A percentile compares a stretch with the other conserved stretches of the same genome.
Evolutionary conservation across 768 basidiomycete genomes (phyloP).

Genomic region (Termitomyces sp.): DNA sequence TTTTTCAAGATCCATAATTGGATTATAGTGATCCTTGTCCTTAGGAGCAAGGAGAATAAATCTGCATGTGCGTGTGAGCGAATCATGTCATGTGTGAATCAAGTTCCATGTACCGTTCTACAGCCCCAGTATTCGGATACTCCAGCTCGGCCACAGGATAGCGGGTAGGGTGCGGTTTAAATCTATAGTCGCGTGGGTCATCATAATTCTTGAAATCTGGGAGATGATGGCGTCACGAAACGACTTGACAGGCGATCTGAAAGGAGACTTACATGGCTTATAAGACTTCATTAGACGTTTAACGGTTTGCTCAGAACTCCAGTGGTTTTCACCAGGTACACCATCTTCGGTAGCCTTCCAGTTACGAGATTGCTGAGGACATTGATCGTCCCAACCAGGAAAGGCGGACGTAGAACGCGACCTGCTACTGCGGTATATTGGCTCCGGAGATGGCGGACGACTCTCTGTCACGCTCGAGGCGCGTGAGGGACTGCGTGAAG

Average conservation of each 20-base stretch:
- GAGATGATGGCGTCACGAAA: slow-evolving; percentile 9
- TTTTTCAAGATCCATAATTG: slow-evolving; percentile 74
- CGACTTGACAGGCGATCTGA: not conserved
- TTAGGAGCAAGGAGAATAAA: slow-evolving; percentile 77
- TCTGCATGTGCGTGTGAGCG: slow-evolving; percentile 30
- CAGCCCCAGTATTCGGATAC: slow-evolving; percentile 69
- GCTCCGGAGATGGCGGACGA: slow-evolving; percentile 45
- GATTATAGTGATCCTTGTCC: slow-evolving; percentile 86
- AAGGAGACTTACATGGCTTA: slow-evolving; percentile 54
- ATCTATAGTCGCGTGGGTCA: slow-evolving; percentile 59
- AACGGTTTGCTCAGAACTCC: slow-evolving; percentile 68
- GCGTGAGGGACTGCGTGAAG: slow-evolving; percentile 38
- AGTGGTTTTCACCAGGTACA: slow-evolving; percentile 43
- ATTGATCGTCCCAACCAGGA: slow-evolving; percentile 32
- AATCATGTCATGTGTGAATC: not conserved
- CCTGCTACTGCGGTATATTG: slow-evolving; percentile 54
- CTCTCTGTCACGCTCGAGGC: slow-evolving; percentile 37
- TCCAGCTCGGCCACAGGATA: slow-evolving; percentile 73
- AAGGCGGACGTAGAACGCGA: slow-evolving; percentile 65
- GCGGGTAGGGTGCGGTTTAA: slow-evolving; percentile 55
- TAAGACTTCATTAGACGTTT: slow-evolving; percentile 61
- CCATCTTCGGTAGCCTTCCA: slow-evolving; percentile 56
- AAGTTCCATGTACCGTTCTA: slow-evolving; percentile 54
- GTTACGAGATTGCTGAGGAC: slow-evolving; percentile 34
- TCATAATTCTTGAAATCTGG: slow-evolving; percentile 69